phyloP scores from a whole-genome alignment of 2,329 filamentous ascomycete genomes.

The Raffaelea albimanens region DNA sequence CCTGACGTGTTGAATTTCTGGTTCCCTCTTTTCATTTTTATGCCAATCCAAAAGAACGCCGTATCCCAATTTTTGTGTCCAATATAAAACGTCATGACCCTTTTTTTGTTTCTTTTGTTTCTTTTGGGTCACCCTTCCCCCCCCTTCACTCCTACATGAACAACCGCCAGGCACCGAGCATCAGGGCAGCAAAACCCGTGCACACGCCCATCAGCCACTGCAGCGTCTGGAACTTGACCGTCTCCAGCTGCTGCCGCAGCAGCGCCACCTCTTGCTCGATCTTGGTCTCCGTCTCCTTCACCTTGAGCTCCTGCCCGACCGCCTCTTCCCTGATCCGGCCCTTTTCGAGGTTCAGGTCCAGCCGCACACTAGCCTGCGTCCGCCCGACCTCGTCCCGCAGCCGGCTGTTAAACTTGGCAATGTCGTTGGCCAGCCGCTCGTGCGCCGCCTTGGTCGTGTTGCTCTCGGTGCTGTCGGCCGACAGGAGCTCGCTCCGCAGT shows the following conservation, averaged over 20 bases:
- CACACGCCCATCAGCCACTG: slow-evolving; percentile 94
- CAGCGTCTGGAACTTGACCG: slow-evolving; percentile 94
- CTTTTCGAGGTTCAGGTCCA: slow-evolving; percentile 95
- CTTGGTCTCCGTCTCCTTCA: slow-evolving; percentile 96
- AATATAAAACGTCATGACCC: too few species aligned
- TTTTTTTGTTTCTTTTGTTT: neutral
- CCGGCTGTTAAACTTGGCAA: slow-evolving; percentile 84
- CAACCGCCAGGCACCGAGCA: slow-evolving; percentile 61
- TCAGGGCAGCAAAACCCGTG: slow-evolving; percentile 56
- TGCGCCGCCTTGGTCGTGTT: slow-evolving; percentile 82
- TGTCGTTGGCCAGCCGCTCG: slow-evolving; percentile 86
- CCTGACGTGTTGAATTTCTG: too few species aligned
- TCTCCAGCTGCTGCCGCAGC: slow-evolving; percentile 82
- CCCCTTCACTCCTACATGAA: slow-evolving; percentile 43
- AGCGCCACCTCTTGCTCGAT: slow-evolving; percentile 96
- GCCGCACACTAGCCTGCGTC: slow-evolving; percentile 82
- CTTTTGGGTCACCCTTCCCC: neutral
- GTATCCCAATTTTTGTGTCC: too few species aligned
- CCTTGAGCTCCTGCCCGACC: slow-evolving; percentile 91
- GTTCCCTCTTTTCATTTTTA: too few species aligned
- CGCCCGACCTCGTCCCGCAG: slow-evolving; percentile 88
- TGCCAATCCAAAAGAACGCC: too few species aligned
- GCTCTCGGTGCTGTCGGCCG: slow-evolving; percentile 83
- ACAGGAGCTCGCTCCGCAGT: slow-evolving; percentile 85
- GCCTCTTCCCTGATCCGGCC: slow-evolving; percentile 93